A percentile compares a stretch with the other conserved stretches of the same genome.
These are phyloP conservation scores for Trypanosoma platydactyli DNA, from an alignment of 208 protist species.

Conservation along the genomic window DNA sequence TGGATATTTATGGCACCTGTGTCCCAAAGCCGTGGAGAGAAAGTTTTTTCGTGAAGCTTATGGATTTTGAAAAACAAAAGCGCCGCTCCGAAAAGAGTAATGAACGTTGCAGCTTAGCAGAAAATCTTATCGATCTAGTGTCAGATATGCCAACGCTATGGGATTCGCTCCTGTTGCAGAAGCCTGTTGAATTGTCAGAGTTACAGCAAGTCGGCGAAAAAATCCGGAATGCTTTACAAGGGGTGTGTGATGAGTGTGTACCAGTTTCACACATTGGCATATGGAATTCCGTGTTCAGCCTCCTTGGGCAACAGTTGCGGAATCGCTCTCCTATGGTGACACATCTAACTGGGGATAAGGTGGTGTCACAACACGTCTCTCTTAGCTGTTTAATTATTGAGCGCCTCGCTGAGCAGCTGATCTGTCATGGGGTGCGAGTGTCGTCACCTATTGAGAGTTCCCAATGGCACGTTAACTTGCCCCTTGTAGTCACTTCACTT, in stretches of 20 bases:
- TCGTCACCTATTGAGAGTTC: not conserved
- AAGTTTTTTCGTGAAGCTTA: conserved; percentile 2
- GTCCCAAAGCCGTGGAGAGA: not conserved
- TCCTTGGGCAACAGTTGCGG: conserved; percentile 1
- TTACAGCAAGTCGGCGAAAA: conserved; percentile 10
- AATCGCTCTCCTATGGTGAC: not conserved
- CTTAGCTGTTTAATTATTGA: conserved; percentile 10
- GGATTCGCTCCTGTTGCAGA: conserved; percentile 3
- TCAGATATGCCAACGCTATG: not conserved
- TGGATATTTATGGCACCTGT: conserved; percentile 15
- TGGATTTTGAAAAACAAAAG: not conserved
- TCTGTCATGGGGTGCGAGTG: conserved; percentile 11
- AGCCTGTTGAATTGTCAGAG: conserved; percentile 4
- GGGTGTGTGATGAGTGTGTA: not conserved
- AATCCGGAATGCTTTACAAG: not conserved
- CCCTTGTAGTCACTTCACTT: conserved; percentile 16
- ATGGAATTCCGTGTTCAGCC: conserved; percentile 16
- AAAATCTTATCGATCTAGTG: conserved; percentile 8
- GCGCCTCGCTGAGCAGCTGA: not conserved
- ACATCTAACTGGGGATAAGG: too few species aligned
- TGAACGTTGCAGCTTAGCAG: not conserved
- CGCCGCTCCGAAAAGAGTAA: not conserved
- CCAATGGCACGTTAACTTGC: not conserved
- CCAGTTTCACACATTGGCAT: conserved; percentile 1
- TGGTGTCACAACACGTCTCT: not conserved